These are phyloP conservation scores for Penicillium expansum DNA, from an alignment of 2,329 filamentous ascomycete genomes.

Conservation along the genomic window DNA sequence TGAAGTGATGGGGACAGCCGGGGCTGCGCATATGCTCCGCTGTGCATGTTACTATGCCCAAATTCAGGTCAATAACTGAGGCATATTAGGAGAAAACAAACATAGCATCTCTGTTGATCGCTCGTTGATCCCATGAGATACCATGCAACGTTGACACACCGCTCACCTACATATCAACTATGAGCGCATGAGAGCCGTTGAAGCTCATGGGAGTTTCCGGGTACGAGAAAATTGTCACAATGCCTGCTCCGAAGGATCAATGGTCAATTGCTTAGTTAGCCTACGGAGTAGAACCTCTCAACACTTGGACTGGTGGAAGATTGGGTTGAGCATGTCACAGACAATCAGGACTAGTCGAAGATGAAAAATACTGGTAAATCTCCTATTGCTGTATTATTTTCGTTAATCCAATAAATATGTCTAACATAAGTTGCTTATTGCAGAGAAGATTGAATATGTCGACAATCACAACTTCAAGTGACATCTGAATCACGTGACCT, in stretches of 20 bases:
- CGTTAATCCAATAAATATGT: not conserved
- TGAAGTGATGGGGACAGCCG: not conserved
- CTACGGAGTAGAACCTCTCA: not conserved
- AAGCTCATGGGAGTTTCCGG: not conserved
- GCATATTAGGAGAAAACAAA: not conserved
- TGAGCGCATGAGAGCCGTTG: not conserved
- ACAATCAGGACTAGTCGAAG: not conserved
- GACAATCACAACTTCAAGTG: not conserved
- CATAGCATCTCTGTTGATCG: not conserved
- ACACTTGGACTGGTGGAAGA: not conserved
- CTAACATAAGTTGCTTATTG: not conserved
- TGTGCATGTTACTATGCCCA: not conserved
- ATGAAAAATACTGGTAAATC: too few species aligned
- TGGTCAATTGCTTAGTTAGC: not conserved
- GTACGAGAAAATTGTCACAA: too few species aligned
- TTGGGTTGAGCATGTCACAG: not conserved
- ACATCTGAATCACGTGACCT: conserved; percentile 6
- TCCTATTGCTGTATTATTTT: not conserved
- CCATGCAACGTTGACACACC: not conserved
- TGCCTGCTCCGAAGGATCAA: not conserved
- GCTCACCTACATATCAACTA: not conserved
- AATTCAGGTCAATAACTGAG: not conserved
- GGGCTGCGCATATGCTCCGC: not conserved
- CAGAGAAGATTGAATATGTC: not conserved
- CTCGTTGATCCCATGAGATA: not conserved